Percentiles rank a stretch among this genome's conserved stretches.
Conservation (phyloP, 2,329 filamentous ascomycete species). For the Cercospora sojina region DNA sequence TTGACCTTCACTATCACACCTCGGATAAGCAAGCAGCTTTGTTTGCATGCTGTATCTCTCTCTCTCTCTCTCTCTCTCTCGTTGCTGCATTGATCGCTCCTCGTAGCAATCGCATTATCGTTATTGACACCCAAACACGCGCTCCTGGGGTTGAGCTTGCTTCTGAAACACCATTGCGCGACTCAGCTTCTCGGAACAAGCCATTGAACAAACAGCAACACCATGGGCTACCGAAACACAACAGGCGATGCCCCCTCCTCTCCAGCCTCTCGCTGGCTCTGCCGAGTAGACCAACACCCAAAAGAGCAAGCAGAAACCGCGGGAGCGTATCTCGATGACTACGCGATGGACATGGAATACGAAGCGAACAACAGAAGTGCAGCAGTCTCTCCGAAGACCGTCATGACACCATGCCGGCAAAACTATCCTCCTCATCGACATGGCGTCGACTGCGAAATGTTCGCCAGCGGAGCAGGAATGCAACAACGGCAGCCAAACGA, state of each 20-base stretch:
- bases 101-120: neutral
- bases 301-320: conserved; percentile 10
- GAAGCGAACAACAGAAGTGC: neutral
- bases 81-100: neutral
- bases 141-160: neutral
- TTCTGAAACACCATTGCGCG: neutral
- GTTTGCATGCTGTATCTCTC: no score
- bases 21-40: neutral
- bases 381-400: neutral
- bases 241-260: conserved; percentile 3
- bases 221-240: conserved; percentile 4
- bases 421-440: neutral
- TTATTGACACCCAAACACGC: neutral
- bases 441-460: conserved; percentile 7
- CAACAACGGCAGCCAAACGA: neutral
- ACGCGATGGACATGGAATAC: conserved; percentile 9
- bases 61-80: no score
- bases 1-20: neutral
- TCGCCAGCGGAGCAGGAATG: neutral
- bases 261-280: conserved; percentile 12
- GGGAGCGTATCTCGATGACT: neutral
- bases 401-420: neutral
- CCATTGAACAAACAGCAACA: neutral
- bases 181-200: neutral
- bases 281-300: neutral